These are phyloP conservation scores for Ophiostoma sp. DNA, from an alignment of 2,329 filamentous ascomycete species.

Conservation along the genomic window DNA sequence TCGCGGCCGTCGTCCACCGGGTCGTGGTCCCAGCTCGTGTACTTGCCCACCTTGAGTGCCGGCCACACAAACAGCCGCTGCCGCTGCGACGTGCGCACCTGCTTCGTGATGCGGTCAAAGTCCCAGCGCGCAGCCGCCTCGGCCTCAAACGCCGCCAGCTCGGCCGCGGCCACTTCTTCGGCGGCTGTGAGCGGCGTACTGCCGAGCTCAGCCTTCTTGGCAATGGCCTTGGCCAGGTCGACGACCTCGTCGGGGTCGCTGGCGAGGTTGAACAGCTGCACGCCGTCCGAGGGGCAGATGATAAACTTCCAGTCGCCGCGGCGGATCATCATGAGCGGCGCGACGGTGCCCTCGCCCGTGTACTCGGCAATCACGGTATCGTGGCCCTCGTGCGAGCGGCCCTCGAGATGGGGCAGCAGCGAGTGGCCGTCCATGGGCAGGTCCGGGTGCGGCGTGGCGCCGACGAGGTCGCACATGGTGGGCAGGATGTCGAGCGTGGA, in stretches of 20 bases:
- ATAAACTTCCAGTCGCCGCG: constrained; percentile 88
- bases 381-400: constrained; percentile 33
- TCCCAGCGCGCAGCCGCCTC: constrained; percentile 77
- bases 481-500: constrained; percentile 88
- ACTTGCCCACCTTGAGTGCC: constrained; percentile 68
- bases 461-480: constrained; percentile 78
- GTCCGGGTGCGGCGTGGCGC: constrained; percentile 60
- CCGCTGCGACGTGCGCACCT: constrained; percentile 72
- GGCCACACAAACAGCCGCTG: constrained; percentile 73
- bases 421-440: constrained; percentile 85
- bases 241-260: constrained; percentile 70
- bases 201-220: constrained; percentile 33
- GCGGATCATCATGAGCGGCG: constrained; percentile 90
- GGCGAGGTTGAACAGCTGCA: constrained; percentile 76
- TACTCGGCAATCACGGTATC: constrained; percentile 95
- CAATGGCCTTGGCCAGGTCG: constrained; percentile 57
- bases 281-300: constrained; percentile 74
- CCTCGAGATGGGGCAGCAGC: constrained; percentile 70
- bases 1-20: constrained; percentile 63
- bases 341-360: constrained; percentile 85
- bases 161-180: constrained; percentile 44
- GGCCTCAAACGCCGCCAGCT: constrained; percentile 62
- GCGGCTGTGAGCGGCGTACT: constrained; percentile 36
- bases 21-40: constrained; percentile 81
- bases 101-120: constrained; percentile 67